Base-by-base conservation (phyloP, 768 basidiomycete species). In the Hebeloma cylindrosporum region DNA sequence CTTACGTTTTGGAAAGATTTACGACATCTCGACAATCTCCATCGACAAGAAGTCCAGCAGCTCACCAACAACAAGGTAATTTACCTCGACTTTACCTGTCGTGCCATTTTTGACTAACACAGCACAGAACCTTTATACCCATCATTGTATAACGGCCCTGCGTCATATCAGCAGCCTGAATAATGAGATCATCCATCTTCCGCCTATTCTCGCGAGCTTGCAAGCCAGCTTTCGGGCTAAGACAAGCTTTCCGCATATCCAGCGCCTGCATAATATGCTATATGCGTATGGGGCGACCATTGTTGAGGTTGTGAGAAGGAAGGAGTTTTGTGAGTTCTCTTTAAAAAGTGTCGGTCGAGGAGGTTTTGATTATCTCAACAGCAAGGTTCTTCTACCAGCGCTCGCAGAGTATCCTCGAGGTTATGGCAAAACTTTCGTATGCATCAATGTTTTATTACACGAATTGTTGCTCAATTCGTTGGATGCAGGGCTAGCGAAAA, bases 241-340 rank as follows among this genome's bases (percentile, higher is more conserved):
- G 58, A 89, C 82, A 22, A 87, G 85, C 47, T 97, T 97, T 60
- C 76, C 85, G n/a, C 93, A 98, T 64, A 86, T 98, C 10, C 80
- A 86, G 38, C 77, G 95, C 13, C 69, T 97, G 31, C 93, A 95
- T 60, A 83, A 78, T 43, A 88, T 97, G 80, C 63, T 94, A 1
- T 93, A 92, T 58, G 92, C 90, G 0, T 98, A 98, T 63, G 88
- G 89, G 0, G 88, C 90, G 1, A 92, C 93, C 0, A 77, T 96
- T 7, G 77, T 93, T 13, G 95, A 98, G 65, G 82, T 97, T 22
- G 88, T 94, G 2, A 75, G 95, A 46, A 74, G 95, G 43, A 90
- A 90, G 55, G 91, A 95, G 60, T 96, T 95, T 63, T 74, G 91
- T 86, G 49, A 63, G 83, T 63, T 6, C 5, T 30, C 10, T 40